Evolutionary conservation across 768 basidiomycete species (phyloP).

Genomic region (Pleurotus djamor): DNA sequence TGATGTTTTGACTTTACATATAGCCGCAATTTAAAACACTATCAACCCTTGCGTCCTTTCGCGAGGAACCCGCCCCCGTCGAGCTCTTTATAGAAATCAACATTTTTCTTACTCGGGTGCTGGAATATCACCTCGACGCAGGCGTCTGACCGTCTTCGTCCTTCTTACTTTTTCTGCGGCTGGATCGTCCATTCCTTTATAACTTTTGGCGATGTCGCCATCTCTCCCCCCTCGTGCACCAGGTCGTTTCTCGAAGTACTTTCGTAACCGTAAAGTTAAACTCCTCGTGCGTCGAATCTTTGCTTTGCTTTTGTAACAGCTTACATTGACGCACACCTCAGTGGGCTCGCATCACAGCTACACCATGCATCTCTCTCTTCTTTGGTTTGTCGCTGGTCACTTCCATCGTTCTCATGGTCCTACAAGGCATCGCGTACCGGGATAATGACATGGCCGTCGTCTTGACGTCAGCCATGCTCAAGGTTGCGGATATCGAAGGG

Average conservation of each 20-base stretch:
- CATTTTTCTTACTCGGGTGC: not conserved
- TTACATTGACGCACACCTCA: constrained; percentile 13
- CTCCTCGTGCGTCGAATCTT: not conserved
- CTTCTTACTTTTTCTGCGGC: constrained; percentile 1
- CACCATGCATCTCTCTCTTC: constrained; percentile 46
- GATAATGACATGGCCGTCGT: constrained; percentile 32
- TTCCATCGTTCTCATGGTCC: constrained; percentile 34
- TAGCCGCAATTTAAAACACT: too few relatives aligned
- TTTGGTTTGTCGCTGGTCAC: constrained; percentile 42
- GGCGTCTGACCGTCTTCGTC: not conserved
- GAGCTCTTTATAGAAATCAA: not conserved
- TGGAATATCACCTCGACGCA: not conserved
- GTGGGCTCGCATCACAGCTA: constrained; percentile 47
- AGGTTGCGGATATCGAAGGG: constrained; percentile 1
- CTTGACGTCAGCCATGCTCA: constrained; percentile 28
- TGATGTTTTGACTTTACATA: not conserved
- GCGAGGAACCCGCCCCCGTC: not conserved
- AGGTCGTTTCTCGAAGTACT: not conserved
- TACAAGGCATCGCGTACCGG: constrained; percentile 36
- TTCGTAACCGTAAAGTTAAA: not conserved
- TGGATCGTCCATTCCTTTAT: constrained; percentile 2
- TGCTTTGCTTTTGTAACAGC: not conserved
- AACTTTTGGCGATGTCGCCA: not conserved
- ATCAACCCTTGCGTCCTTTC: not conserved
- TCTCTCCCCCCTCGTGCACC: constrained; percentile 6